Percentiles rank a stretch among this genome's conserved stretches.
These are phyloP conservation scores for Trichoderma atrobrunneum DNA, from an alignment of 2,329 filamentous ascomycete species.

Conservation along the genomic window DNA sequence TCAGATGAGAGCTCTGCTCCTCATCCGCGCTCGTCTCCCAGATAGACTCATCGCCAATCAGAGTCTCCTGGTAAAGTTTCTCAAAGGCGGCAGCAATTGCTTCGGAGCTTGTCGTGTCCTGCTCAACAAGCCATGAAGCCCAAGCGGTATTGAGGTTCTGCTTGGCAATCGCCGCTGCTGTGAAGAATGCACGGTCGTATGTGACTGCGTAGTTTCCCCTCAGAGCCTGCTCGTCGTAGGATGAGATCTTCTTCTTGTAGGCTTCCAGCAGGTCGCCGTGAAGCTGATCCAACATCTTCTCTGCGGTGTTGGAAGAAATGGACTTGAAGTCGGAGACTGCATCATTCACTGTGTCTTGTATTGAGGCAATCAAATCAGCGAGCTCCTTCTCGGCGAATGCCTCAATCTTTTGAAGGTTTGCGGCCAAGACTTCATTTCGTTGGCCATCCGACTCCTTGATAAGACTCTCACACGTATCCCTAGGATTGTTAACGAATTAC, in stretches of 20 bases:
- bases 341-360: neutral
- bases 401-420: conserved; percentile 14
- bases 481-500: neutral
- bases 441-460: conserved; percentile 6
- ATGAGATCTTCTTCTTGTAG: conserved; percentile 13
- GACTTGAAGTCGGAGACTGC: conserved; percentile 2
- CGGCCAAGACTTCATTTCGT: conserved; percentile 6
- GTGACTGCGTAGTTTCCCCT: conserved; percentile 11
- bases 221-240: conserved; percentile 14
- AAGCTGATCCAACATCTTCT: conserved; percentile 4
- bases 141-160: conserved; percentile 6
- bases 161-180: neutral
- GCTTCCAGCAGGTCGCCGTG: conserved; percentile 9
- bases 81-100: conserved; percentile 1
- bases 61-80: neutral
- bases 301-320: neutral
- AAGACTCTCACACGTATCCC: conserved; percentile 11
- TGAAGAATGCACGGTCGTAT: conserved; percentile 14
- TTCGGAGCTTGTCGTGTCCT: neutral
- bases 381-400: conserved; percentile 9
- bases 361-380: conserved; percentile 4
- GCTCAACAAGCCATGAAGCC: conserved; percentile 8
- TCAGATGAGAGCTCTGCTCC: conserved; percentile 7
- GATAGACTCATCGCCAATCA: conserved; percentile 4
- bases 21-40: conserved; percentile 13